A percentile compares a stretch with the other conserved stretches of the same genome.
Evolutionary conservation across 208 protist genomes (phyloP).

Genomic region (Naegleria gruberi): DNA sequence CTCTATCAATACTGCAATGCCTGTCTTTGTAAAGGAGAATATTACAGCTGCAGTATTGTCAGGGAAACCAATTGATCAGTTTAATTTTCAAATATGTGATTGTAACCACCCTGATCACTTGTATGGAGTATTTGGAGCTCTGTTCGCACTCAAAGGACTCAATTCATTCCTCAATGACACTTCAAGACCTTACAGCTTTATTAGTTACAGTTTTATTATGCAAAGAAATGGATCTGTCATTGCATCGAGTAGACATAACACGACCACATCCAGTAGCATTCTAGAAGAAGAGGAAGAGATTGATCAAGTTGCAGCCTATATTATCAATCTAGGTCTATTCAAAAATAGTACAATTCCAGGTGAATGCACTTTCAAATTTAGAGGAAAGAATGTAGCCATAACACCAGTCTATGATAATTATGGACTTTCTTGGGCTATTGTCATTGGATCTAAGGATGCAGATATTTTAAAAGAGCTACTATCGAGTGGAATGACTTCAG

Average conservation of each 20-base stretch:
- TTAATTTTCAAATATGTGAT: no score
- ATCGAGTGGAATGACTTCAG: background rate
- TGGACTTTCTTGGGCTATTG: background rate
- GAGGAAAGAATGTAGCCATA: background rate
- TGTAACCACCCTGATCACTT: no score
- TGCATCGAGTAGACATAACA: background rate
- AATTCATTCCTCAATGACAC: background rate
- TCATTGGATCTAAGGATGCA: background rate
- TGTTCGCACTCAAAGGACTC: background rate
- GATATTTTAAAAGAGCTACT: background rate
- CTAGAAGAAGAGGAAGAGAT: no score
- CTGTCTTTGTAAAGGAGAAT: no score
- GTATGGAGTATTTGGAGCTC: background rate
- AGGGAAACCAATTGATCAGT: no score
- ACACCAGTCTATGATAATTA: background rate
- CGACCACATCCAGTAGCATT: no score
- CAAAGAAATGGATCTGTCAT: background rate
- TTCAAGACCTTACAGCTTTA: background rate
- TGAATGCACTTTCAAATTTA: background rate
- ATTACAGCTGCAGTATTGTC: no score
- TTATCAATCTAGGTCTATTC: no score
- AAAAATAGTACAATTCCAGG: no score
- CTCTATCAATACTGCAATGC: no score
- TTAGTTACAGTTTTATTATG: background rate
- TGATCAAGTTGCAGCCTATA: no score